Conservation (phyloP, 2,329 filamentous ascomycete species). For the Colletotrichum lupini region DNA sequence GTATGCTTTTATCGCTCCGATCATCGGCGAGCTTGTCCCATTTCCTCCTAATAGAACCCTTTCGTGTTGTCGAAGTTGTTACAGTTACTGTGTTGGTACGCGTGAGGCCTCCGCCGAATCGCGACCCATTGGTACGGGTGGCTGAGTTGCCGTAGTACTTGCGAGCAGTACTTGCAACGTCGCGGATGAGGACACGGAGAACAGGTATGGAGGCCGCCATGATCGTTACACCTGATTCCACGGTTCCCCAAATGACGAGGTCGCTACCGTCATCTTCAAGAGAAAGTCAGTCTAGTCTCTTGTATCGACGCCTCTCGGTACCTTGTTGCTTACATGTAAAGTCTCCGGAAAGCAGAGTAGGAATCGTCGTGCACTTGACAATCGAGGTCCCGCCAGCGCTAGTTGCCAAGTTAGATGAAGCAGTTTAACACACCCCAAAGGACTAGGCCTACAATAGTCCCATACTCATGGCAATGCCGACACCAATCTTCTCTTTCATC, state of each 20-base stretch:
- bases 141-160: conserved; percentile 24
- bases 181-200: conserved; percentile 34
- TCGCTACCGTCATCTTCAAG: conserved; percentile 19
- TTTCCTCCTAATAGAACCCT: conserved; percentile 17
- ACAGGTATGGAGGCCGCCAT: conserved; percentile 31
- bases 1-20: conserved; percentile 32
- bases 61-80: conserved; percentile 9
- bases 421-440: too few species aligned
- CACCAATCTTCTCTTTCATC: conserved; percentile 30
- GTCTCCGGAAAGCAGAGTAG: conserved; percentile 22
- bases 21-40: conserved; percentile 31
- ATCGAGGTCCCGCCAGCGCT: conserved; percentile 37
- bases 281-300: conserved; percentile 38
- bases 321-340: conserved; percentile 13
- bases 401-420: neutral
- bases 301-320: conserved; percentile 40
- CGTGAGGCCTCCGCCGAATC: neutral
- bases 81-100: conserved; percentile 18
- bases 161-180: conserved; percentile 11
- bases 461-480: conserved; percentile 35
- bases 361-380: conserved; percentile 34
- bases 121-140: neutral
- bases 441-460: conserved; percentile 26
- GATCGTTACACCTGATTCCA: conserved; percentile 26
- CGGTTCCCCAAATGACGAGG: conserved; percentile 22